These are phyloP conservation scores for Leccinum solheimii DNA, from an alignment of 1,284 basidiomycete genomes.

Conservation along the genomic window DNA sequence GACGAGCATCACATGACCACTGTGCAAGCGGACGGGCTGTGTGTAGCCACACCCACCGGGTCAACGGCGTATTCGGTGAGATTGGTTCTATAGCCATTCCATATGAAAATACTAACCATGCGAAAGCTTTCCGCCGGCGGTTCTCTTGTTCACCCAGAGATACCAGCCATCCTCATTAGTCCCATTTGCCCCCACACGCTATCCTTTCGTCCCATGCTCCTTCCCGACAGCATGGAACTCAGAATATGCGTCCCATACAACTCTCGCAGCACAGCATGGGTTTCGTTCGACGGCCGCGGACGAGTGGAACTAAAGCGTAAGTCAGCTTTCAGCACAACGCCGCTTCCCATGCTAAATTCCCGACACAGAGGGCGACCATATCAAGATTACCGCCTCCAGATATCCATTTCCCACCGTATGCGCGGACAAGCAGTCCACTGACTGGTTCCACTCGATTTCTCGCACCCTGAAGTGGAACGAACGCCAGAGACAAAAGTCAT, in stretches of 20 bases:
- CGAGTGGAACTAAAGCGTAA: constrained; percentile 92
- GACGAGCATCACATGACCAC: constrained; percentile 99
- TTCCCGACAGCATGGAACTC: constrained; percentile 98
- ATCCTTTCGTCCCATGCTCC: constrained; percentile 97
- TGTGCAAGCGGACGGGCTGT: constrained; percentile 96
- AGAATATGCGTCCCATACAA: constrained; percentile 99
- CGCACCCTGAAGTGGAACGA: constrained; percentile 65
- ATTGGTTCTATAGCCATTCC: background rate
- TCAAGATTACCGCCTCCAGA: constrained; percentile 96
- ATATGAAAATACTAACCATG: constrained; percentile 15
- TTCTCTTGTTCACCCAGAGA: constrained; percentile 96
- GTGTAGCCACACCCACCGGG: constrained; percentile 95
- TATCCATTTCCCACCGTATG: constrained; percentile 99
- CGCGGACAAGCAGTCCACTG: constrained; percentile 94
- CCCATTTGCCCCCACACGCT: constrained; percentile 99
- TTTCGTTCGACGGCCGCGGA: constrained; percentile 96
- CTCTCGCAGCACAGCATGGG: constrained; percentile 98
- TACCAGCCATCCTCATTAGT: constrained; percentile 94
- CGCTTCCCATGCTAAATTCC: constrained; percentile 13
- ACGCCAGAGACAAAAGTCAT: constrained; percentile 94
- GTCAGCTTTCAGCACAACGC: constrained; percentile 35
- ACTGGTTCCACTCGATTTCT: constrained; percentile 92
- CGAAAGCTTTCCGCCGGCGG: constrained; percentile 91
- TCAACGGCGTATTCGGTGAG: constrained; percentile 96
- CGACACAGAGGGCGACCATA: constrained; percentile 91